These are phyloP conservation scores for Kuraishia cidri DNA, from an alignment of 805 yeast species.

Conservation along the genomic window DNA sequence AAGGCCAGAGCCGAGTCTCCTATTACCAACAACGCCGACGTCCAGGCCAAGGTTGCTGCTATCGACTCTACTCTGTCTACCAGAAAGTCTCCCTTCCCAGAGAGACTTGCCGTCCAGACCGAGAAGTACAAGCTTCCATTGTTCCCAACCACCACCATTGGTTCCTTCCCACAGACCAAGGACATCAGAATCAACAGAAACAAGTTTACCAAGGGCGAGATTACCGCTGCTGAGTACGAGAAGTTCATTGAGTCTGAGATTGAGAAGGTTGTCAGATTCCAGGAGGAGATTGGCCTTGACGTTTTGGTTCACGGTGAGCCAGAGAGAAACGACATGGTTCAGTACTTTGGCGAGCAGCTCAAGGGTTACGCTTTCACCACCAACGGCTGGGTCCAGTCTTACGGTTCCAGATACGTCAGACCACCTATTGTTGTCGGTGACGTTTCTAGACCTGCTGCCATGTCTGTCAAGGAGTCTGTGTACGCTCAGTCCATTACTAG, in stretches of 20 bases:
- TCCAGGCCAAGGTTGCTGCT: constrained; percentile 76
- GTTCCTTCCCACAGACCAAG: constrained; percentile 99
- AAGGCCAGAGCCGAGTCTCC: constrained; percentile 79
- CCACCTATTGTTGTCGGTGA: constrained; percentile 99
- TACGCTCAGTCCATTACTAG: constrained; percentile 95
- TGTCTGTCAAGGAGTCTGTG: constrained; percentile 98
- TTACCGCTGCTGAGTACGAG: constrained; percentile 92
- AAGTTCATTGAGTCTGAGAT: constrained; percentile 95
- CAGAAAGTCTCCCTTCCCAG: constrained; percentile 82
- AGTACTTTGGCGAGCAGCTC: constrained; percentile 98
- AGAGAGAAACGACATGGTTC: constrained; percentile 99
- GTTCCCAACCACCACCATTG: constrained; percentile 99
- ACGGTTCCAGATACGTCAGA: constrained; percentile 99
- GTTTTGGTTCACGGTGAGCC: constrained; percentile 99
- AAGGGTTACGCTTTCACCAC: constrained; percentile 97
- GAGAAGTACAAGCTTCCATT: constrained; percentile 84
- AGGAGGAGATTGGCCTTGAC: constrained; percentile 97
- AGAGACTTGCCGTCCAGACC: constrained; percentile 84
- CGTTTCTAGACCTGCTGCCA: constrained; percentile 95
- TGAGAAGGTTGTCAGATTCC: constrained; percentile 94
- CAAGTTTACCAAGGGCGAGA: constrained; percentile 95
- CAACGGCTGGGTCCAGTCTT: constrained; percentile 99
- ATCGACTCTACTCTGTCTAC: constrained; percentile 69
- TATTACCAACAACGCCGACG: constrained; percentile 87
- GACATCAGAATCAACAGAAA: constrained; percentile 98